Percentiles rank a stretch among this genome's conserved stretches.
Conservation (phyloP, 2,329 filamentous ascomycete genomes). For the Colletotrichum tamarilloi region DNA sequence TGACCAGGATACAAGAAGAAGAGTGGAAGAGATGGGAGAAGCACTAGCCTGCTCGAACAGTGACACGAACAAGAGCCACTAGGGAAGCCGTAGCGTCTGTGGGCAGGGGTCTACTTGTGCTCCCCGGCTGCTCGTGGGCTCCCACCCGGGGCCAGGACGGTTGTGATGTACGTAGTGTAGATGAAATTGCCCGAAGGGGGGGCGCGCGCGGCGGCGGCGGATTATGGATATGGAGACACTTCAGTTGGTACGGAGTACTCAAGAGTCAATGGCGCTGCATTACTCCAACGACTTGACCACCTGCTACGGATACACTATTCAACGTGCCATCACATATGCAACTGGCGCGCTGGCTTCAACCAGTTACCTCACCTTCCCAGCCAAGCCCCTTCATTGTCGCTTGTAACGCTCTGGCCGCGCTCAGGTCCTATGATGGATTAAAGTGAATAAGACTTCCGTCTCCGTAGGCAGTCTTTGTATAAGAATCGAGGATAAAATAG, state of each 20-base stretch:
- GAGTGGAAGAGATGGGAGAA: slow-evolving; percentile 46
- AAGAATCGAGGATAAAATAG: not conserved
- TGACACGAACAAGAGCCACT: slow-evolving; percentile 42
- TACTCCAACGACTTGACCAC: slow-evolving; percentile 25
- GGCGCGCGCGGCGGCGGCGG: slow-evolving; percentile 33
- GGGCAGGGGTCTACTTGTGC: slow-evolving; percentile 39
- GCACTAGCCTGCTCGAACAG: slow-evolving; percentile 37
- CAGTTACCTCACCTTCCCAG: slow-evolving; percentile 20
- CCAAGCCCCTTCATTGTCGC: slow-evolving; percentile 16
- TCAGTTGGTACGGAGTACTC: no score
- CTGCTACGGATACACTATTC: not conserved
- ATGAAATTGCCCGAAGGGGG: slow-evolving; percentile 57
- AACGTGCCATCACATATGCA: slow-evolving; percentile 44
- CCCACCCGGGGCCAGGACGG: slow-evolving; percentile 45
- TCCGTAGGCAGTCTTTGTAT: not conserved
- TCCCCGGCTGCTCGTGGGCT: slow-evolving; percentile 31
- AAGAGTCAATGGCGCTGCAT: slow-evolving; percentile 42
- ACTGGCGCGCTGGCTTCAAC: slow-evolving; percentile 30
- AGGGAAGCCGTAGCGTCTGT: slow-evolving; percentile 36
- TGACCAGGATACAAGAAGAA: slow-evolving; percentile 36
- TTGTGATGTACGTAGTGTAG: slow-evolving; percentile 53
- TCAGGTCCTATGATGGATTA: slow-evolving; percentile 4
- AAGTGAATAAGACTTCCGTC: not conserved
- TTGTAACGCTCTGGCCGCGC: slow-evolving; percentile 28
- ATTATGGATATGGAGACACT: slow-evolving; percentile 38